phyloP scores from a whole-genome alignment of 768 basidiomycete genomes.

The Xerocomellus dryophilus region DNA sequence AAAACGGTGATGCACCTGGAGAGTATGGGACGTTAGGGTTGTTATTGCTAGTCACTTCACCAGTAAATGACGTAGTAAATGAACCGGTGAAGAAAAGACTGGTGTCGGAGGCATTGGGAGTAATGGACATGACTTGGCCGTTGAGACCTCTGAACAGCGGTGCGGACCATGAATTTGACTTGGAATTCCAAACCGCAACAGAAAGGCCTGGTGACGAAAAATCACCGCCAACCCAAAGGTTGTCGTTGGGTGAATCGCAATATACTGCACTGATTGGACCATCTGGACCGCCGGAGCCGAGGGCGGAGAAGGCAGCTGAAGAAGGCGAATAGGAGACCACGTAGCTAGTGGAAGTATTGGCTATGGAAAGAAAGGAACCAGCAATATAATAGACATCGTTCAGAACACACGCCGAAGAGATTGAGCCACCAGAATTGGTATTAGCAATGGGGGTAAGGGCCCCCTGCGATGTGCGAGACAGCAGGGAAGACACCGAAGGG shows the following conservation, averaged over 20 bases:
- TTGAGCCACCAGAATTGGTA: constrained; percentile 76
- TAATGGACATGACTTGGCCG: constrained; percentile 71
- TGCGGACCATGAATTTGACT: constrained; percentile 64
- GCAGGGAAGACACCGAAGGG: constrained; percentile 66
- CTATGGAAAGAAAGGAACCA: constrained; percentile 78
- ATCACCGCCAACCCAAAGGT: constrained; percentile 76
- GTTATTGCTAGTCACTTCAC: constrained; percentile 49
- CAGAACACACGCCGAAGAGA: constrained; percentile 71
- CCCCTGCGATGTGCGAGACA: constrained; percentile 64
- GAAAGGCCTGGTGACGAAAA: constrained; percentile 67
- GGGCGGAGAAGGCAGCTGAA: constrained; percentile 52
- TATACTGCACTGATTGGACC: constrained; percentile 70
- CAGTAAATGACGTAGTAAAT: constrained; percentile 73
- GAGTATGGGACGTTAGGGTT: constrained; percentile 88
- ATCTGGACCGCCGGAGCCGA: constrained; percentile 69
- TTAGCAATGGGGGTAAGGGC: constrained; percentile 66
- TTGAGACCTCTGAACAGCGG: constrained; percentile 81
- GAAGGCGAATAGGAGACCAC: constrained; percentile 72
- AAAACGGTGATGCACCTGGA: constrained; percentile 76
- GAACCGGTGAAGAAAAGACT: constrained; percentile 88
- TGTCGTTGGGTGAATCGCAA: constrained; percentile 65
- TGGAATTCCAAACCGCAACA: constrained; percentile 70
- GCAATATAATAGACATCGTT: constrained; percentile 72
- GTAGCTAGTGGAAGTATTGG: constrained; percentile 58
- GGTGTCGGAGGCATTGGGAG: constrained; percentile 62